Base-by-base conservation (phyloP, 768 basidiomycete species). In the Auricularia sp. region DNA sequence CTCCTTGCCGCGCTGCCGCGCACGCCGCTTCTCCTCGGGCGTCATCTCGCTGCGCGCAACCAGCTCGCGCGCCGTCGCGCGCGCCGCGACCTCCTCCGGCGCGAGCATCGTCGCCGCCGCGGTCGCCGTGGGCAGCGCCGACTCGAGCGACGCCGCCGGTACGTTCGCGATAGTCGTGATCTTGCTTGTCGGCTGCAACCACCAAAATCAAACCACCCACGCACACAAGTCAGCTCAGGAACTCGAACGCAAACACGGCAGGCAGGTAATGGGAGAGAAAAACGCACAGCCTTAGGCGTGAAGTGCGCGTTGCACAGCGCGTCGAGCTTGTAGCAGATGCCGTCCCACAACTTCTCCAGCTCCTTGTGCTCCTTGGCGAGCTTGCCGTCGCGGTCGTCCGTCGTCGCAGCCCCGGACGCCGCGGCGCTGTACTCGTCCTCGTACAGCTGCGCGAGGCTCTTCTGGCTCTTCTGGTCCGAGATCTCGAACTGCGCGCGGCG, bases 271-370 rank as follows among this genome's bases (percentile, higher is more conserved):
- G n/a, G n/a, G n/a, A n/a, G n/a, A n/a, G n/a, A n/a, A n/a, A n/a
- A n/a, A n/a, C 86, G 63, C 67, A 96, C 96, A 73, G 87, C 86
- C 75, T 98, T 98, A 1, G 96, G 97, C 16, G 92, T 89, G 73
- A 94, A 98, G 74, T 98, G 92, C 1, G 94, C 87, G 72, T 98
- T 98, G 73, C 90, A 92, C 42, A 98, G 78, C 21, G 96, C 93
- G 75, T 98, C 97, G 42, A 98, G 79, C 72, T 96, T 97, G 56
- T 82, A 79, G 65, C 87, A 92, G 42, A 99, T 88, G 58, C 81
- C 83, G 64, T 92, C 90, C 92, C 96, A 98, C 10, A 87, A 69
- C 62, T 79, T 78, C 64, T 90, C 87, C 63, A 98, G 86, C 73
- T 91, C 94, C 14, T 87, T 85, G 73, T 98, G 96, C 73, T 97